Base-by-base conservation (phyloP, 2,329 filamentous ascomycete species). In the Fusarium clavum region DNA sequence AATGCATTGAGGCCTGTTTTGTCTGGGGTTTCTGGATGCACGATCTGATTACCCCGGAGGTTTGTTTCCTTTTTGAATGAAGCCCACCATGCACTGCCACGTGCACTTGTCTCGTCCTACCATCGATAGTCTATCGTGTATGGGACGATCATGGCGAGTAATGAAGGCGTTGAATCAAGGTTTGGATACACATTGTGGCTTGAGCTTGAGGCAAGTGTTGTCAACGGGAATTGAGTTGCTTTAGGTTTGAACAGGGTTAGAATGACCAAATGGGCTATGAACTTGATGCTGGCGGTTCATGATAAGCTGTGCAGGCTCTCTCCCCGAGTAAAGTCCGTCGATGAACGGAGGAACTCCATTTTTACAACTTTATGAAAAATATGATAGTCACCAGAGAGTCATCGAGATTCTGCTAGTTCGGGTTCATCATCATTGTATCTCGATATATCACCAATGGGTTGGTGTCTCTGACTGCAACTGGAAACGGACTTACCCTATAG, bases 41-140 rank as follows among this genome's bases (percentile, higher is more conserved):
- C n/a, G 11, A 41, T 47, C 30, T 48, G 27, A 27, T 60, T 52
- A 30, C 20, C 22, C 11, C 46, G 52, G 61, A 61, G 43, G 22
- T 61, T 66, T 41, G 14, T 34, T 34, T 66, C 63, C 61, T 40
- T 34, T 10, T 40, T 34, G 4, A 24, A 27, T 6, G n/a, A 53
- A 38, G 38, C 48, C 61, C 61, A 22, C 32, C 18, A 48, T 55
- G 38, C 11, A 40, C 14, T 29, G 48, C 47, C 63, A 66, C 43
- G 63, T 66, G 24, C 41, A 9, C 24, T 41, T 46, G 11, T 24
- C 24, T n/a, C 6, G 16, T 29, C 8, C 34, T 43, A 53, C 24
- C 32, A 27, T n/a, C 34, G 3, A 38, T 4, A 12, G 34, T 38
- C 34, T 0, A 4, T 38, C 3, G 8, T 10, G 20, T 34, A 5